Base-by-base conservation (phyloP, 306 rosid species). In the Vigna hirtella region DNA sequence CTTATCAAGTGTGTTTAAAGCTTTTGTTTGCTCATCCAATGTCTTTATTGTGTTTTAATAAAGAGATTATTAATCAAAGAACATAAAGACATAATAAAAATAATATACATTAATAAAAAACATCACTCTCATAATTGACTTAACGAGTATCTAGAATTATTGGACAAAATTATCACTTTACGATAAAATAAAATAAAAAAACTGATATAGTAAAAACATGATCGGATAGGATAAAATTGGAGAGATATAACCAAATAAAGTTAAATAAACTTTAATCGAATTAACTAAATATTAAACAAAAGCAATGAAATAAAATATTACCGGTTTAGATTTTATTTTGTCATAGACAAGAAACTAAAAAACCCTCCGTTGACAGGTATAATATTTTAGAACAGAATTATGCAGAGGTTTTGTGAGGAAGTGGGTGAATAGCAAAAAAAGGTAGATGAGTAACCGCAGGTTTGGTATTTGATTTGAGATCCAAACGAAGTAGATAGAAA, bases 371-470 rank as follows among this genome's bases (percentile, higher is more conserved):
- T 64, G 56, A 70, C 57, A 67, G 61, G 65, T 30, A 62, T 78
- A 78, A 78, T 49, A 68, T 59, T 81, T 78, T 58, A 74, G 61
- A 74, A 79, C 43, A 52, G 32, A 63, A 62, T 66, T 81, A 73
- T 76, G 66, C 26, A 48, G 65, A 38, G 67, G 72, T 77, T 81
- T 83, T 86, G 87, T 86, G 83, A 76, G 70, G 59, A 26, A 77
- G 87, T 79, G 85, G 87, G 73, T 77, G 75, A 52, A 85, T 61
- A 84, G 70, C 72, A 77, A 83, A 72, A 77, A 34, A 71, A 72
- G 49, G 67, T 78, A 15, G 48, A 72, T 26, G 61, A 34, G 68
- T 22, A 77, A 77, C 82, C 76, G 77, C 49, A 78, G 67, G 76
- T 72, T 83, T 66, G 69, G 67, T 72, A 52, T 66, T 28, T 48